Evolutionary conservation across 106 monocot species (phyloP), one percentile per base, ranked within the genome.

Genomic region (Hemerocallis citrina): DNA sequence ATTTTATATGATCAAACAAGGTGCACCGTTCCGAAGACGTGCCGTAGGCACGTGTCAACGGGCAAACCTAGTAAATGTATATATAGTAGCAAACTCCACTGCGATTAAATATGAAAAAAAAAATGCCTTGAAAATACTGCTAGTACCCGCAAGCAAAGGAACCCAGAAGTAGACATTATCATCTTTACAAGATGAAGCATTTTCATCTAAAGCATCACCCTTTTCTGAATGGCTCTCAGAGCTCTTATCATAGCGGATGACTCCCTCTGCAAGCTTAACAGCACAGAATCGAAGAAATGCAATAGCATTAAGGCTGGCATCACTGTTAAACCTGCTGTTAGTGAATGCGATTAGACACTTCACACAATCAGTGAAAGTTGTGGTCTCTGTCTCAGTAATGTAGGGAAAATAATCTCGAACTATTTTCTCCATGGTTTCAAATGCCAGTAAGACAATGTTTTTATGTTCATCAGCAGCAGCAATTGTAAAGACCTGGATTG

Each of bases 261-360:
- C 74, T 31, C 78, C 89, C 72, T 98, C 92, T 22, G 92, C 91
- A 68, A 98, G 86, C 50, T 98, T 98, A 52, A 85, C 92, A 67
- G 98, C 98, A 76, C 92, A 98, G 69, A 92, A 92, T n/a, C 98
- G 83, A 66, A 92, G 87, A 73, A 92, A 98, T 27, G 92, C 98
- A 73, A 98, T 92, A 65, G 98, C 98, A 75, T 92, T 98, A 49
- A 98, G 88, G 72, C 98, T 98, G 34, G 84, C 87, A 59, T 92
- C 96, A 82, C 76, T 85, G 55, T 81, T 88, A 63, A 88, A 92
- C 81, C 76, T 98, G 63, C 98, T 92, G 52, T 76, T 82, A 28
- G 98, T 92, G 57, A 98, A 98, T 22, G 92, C 72, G 52, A 79
- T 79, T 23, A 98, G 80, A 57, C 98, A 98, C 59, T 74, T 92